A percentile compares a stretch with the other conserved stretches of the same genome.
These are phyloP conservation scores for Salix koriyanagi DNA, from an alignment of 345 rosid species.

Conservation along the genomic window DNA sequence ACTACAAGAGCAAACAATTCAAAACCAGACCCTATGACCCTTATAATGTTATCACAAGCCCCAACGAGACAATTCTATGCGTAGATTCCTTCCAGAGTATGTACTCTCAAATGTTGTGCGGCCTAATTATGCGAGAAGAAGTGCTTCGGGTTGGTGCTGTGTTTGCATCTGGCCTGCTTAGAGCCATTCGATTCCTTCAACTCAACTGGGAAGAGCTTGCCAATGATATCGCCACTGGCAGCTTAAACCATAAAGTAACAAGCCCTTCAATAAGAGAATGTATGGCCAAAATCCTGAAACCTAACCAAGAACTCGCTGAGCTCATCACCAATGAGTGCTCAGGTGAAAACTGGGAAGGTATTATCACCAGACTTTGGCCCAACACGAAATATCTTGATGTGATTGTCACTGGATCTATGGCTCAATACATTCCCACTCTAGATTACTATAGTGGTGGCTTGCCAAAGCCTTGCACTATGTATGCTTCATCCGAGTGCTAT, in stretches of 20 bases:
- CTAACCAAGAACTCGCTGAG: conserved; percentile 51
- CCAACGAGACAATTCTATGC: conserved; percentile 87
- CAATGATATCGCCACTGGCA: conserved; percentile 59
- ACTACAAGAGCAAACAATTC: conserved; percentile 90
- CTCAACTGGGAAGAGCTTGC: conserved; percentile 66
- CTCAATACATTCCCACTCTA: conserved; percentile 91
- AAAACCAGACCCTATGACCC: conserved; percentile 82
- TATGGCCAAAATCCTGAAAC: conserved; percentile 45
- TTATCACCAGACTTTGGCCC: conserved; percentile 80
- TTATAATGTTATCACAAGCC: conserved; percentile 82
- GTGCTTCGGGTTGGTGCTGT: conserved; percentile 92
- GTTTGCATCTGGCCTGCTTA: conserved; percentile 85
- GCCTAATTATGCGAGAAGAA: conserved; percentile 61
- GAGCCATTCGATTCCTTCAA: conserved; percentile 87
- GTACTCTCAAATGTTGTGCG: conserved; percentile 91
- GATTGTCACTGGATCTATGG: conserved; percentile 95
- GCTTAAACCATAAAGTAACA: conserved; percentile 40
- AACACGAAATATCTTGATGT: conserved; percentile 85
- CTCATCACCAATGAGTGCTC: conserved; percentile 49
- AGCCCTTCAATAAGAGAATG: conserved; percentile 45
- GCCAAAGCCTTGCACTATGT: conserved; percentile 91
- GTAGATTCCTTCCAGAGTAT: conserved; percentile 90
- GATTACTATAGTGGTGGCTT: conserved; percentile 80
- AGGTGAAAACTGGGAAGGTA: conserved; percentile 63
- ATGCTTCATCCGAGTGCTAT: conserved; percentile 93